Evolutionary conservation across 140 eudicot species (phyloP).

Genomic region (Anethum foeniculum): DNA sequence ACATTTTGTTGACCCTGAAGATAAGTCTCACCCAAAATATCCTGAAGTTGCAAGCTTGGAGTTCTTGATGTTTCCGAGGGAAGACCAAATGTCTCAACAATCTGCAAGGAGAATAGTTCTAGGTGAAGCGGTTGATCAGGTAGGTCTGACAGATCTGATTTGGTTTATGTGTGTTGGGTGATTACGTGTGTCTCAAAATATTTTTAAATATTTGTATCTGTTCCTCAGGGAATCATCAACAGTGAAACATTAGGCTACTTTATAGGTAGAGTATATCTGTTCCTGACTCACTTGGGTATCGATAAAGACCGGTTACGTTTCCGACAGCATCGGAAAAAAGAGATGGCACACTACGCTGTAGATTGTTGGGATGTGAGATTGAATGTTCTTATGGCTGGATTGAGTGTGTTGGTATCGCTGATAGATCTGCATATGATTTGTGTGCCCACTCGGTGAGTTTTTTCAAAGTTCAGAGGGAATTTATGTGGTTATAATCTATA

Average conservation of each 20-base stretch:
- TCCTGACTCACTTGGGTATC: slow-evolving; percentile 62
- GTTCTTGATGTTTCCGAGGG: slow-evolving; percentile 43
- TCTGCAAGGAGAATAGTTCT: slow-evolving; percentile 22
- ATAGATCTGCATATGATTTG: slow-evolving; percentile 82
- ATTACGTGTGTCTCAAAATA: neutral
- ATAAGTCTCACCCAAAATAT: slow-evolving; percentile 70
- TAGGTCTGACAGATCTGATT: neutral
- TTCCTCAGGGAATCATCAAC: slow-evolving; percentile 57
- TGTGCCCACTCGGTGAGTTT: slow-evolving; percentile 62
- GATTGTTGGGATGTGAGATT: slow-evolving; percentile 82
- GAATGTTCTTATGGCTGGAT: slow-evolving; percentile 58
- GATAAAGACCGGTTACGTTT: slow-evolving; percentile 47
- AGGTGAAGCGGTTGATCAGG: slow-evolving; percentile 44
- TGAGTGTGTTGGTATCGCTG: slow-evolving; percentile 76
- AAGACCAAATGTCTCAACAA: slow-evolving; percentile 39
- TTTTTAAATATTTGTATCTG: neutral
- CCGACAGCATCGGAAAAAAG: slow-evolving; percentile 60
- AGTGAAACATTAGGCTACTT: slow-evolving; percentile 48
- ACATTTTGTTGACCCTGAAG: slow-evolving; percentile 79
- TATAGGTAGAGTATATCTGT: slow-evolving; percentile 56
- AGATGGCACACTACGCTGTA: slow-evolving; percentile 93
- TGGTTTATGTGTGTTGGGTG: no score
- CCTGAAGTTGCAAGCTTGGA: slow-evolving; percentile 42
- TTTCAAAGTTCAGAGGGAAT: neutral
- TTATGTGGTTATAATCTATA: neutral